phyloP scores from a whole-genome alignment of 352 stramenopile species.

The Elongisporangium prolatum region DNA sequence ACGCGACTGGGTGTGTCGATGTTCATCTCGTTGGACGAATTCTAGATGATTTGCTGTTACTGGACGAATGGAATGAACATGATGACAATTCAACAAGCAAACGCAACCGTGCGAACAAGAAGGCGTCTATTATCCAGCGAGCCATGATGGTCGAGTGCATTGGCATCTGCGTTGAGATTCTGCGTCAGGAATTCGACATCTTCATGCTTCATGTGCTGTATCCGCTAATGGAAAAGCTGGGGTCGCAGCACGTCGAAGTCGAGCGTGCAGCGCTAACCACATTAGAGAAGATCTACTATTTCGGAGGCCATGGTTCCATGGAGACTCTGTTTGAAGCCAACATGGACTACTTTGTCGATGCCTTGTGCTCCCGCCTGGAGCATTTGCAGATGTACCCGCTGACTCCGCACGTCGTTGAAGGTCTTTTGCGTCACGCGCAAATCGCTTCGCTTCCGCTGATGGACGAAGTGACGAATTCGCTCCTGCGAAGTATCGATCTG shows the following conservation, averaged over 20 bases:
- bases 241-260: slow-evolving; percentile 47
- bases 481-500: slow-evolving; percentile 70
- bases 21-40: slow-evolving; percentile 67
- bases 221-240: slow-evolving; percentile 81
- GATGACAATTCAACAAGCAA: slow-evolving; percentile 3
- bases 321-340: slow-evolving; percentile 70
- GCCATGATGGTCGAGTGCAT: slow-evolving; percentile 74
- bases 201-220: slow-evolving; percentile 77
- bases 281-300: slow-evolving; percentile 63
- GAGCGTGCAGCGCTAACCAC: slow-evolving; percentile 64
- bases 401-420: slow-evolving; percentile 75
- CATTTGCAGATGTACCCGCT: slow-evolving; percentile 66
- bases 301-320: slow-evolving; percentile 47
- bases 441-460: slow-evolving; percentile 70
- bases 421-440: slow-evolving; percentile 51
- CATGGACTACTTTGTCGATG: slow-evolving; percentile 88
- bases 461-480: slow-evolving; percentile 65
- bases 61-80: slow-evolving; percentile 40
- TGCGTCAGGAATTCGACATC: slow-evolving; percentile 37
- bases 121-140: slow-evolving; percentile 29
- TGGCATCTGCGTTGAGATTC: slow-evolving; percentile 65
- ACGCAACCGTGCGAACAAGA: background rate
- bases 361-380: slow-evolving; percentile 62
- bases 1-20: slow-evolving; percentile 18
- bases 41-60: slow-evolving; percentile 62